Evolutionary conservation across 805 yeast genomes (phyloP), one percentile per base, ranked within the genome.

Genomic region (Alloascoidea hylecoeti): DNA sequence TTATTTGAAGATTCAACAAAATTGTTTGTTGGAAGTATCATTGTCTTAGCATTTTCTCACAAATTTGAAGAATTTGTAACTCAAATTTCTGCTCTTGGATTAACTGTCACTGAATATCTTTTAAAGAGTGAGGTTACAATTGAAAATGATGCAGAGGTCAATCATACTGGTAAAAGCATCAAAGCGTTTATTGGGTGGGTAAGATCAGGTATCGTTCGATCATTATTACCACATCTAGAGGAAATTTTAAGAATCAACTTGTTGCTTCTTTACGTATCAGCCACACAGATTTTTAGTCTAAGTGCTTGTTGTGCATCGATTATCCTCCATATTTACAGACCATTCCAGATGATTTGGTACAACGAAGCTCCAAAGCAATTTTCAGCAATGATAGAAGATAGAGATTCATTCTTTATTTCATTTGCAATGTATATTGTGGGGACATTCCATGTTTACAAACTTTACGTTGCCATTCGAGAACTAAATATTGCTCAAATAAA

Each of bases 211-310:
- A 23, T 9, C 9, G 30, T 23, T n/a, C 9, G n/a, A n/a, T n/a
- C n/a, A 9, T n/a, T 23, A 9, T n/a, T 23, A 9, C 30, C 30
- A 9, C 30, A 23, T 23, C n/a, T 23, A 9, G 30, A 9, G 13
- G 30, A 23, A n/a, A 23, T 23, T 23, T 23, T 23, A n/a, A 9
- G 30, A 23, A n/a, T 23, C 30, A 23, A 23, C 30, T n/a, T 23
- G 9, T n/a, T 23, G 30, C 30, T 23, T 23, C 30, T 23, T 23
- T 23, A 23, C 30, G n/a, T 23, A 9, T 23, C 30, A 9, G 30
- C n/a, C 13, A 23, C 30, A 23, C 30, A 23, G 30, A 23, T 23
- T 9, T 9, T 23, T 23, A 23, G 30, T n/a, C 9, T 23, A n/a
- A n/a, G 13, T 9, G 30, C 30, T 9, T 23, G 30, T n/a, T 23